Percentiles rank a stretch among this genome's conserved stretches.
phyloP scores from a whole-genome alignment of 768 basidiomycete genomes.

The Tephrocybe sp. region DNA sequence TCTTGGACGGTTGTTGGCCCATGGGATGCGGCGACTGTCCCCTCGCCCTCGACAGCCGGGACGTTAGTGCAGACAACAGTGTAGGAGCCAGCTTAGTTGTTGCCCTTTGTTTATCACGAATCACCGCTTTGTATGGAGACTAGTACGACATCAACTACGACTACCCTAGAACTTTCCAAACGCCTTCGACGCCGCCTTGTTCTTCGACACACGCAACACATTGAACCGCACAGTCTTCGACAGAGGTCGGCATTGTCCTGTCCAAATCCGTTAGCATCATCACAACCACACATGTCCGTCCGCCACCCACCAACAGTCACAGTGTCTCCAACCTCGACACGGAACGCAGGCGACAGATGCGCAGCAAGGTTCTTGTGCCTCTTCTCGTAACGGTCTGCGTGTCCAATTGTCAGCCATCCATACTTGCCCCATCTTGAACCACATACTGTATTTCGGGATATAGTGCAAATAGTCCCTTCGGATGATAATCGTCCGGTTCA shows the following conservation, averaged over 20 bases:
- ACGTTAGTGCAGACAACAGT: constrained; percentile 72
- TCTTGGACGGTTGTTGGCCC: constrained; percentile 84
- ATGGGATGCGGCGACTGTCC: constrained; percentile 74
- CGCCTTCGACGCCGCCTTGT: constrained; percentile 85
- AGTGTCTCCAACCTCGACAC: constrained; percentile 89
- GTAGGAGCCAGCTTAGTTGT: constrained; percentile 76
- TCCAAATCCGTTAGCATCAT: constrained; percentile 1
- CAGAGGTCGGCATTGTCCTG: constrained; percentile 97
- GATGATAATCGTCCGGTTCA: constrained; percentile 98
- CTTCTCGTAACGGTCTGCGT: constrained; percentile 96
- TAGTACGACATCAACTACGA: not conserved
- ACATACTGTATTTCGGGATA: constrained; percentile 97
- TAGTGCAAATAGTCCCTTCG: constrained; percentile 94
- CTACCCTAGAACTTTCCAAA: constrained; percentile 89
- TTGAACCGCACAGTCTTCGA: constrained; percentile 99
- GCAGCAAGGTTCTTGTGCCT: constrained; percentile 98
- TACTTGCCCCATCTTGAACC: not conserved
- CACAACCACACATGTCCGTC: not conserved
- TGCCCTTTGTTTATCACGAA: constrained; percentile 20
- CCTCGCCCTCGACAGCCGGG: constrained; percentile 68
- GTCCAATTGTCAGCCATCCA: constrained; percentile 7
- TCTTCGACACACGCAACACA: constrained; percentile 92
- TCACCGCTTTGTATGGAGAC: constrained; percentile 1
- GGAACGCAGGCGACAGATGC: constrained; percentile 98
- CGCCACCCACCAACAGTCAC: constrained; percentile 89